These are phyloP conservation scores for Ilex aquifolium DNA, from an alignment of 257 asterid species.

Conservation along the genomic window DNA sequence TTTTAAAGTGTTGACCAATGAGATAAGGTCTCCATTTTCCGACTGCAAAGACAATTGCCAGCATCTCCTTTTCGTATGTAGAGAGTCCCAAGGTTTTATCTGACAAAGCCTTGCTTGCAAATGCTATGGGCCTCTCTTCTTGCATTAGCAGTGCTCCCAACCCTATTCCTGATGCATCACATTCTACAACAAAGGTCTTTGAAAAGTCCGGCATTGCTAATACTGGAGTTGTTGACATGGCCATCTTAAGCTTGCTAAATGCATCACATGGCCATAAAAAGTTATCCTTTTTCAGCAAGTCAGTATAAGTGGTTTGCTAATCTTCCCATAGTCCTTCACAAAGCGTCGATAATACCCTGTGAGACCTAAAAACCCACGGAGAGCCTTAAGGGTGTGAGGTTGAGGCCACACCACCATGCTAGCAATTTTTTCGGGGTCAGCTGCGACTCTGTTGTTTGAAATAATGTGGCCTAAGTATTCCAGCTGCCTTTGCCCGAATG, in stretches of 20 bases:
- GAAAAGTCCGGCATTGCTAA: neutral
- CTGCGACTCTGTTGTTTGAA: neutral
- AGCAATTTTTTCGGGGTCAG: neutral
- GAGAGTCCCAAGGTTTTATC: no score
- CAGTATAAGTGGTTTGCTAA: neutral
- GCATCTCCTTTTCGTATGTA: no score
- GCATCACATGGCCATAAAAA: neutral
- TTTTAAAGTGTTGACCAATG: no score
- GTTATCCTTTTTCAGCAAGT: neutral
- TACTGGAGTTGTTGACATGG: neutral
- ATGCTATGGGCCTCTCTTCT: no score
- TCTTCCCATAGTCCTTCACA: neutral
- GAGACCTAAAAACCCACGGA: slow-evolving; percentile 3
- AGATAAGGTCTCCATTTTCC: no score
- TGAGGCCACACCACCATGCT: neutral
- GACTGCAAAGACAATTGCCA: no score
- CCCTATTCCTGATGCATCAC: neutral
- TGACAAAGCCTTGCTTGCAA: no score
- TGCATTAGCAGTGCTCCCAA: neutral
- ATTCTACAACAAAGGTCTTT: neutral
- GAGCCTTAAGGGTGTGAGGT: neutral
- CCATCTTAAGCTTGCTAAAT: neutral
- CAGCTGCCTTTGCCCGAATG: neutral
- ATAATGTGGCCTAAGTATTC: slow-evolving; percentile 1
- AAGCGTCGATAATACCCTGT: neutral